Evolutionary conservation across 1,284 basidiomycete genomes (phyloP).

Genomic region (Megacollybia platyphylla): DNA sequence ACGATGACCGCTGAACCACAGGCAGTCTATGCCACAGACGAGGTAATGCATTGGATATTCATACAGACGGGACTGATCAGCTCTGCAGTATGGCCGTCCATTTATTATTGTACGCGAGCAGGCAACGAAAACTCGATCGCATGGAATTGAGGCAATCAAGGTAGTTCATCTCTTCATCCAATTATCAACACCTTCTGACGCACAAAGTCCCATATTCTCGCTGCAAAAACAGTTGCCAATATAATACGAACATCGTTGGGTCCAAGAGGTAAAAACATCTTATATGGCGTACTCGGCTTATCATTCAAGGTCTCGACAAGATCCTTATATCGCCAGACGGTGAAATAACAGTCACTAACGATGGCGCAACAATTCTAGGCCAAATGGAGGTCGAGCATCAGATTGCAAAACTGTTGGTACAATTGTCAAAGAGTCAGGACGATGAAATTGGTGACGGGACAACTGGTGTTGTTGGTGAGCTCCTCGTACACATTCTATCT

Average conservation of each 20-base stretch:
- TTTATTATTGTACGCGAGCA: slow-evolving; percentile 98
- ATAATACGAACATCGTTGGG: slow-evolving; percentile 94
- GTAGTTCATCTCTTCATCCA: slow-evolving; percentile 26
- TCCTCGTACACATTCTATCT: not conserved
- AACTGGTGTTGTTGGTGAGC: slow-evolving; percentile 93
- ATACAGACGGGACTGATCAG: not conserved
- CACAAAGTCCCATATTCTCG: slow-evolving; percentile 82
- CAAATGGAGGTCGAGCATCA: slow-evolving; percentile 99
- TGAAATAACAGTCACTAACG: slow-evolving; percentile 98
- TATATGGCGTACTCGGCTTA: not conserved
- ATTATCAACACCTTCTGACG: slow-evolving; percentile 8
- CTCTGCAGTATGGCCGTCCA: slow-evolving; percentile 76
- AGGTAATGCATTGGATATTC: slow-evolving; percentile 34
- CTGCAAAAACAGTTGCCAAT: slow-evolving; percentile 86
- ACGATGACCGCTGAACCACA: slow-evolving; percentile 24
- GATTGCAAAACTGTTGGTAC: slow-evolving; percentile 95
- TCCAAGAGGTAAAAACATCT: slow-evolving; percentile 59
- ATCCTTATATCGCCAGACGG: slow-evolving; percentile 98
- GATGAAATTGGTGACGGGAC: slow-evolving; percentile 99
- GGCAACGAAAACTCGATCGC: slow-evolving; percentile 85
- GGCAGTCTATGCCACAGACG: slow-evolving; percentile 85
- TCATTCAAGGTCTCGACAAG: slow-evolving; percentile 80
- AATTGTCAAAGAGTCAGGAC: slow-evolving; percentile 95
- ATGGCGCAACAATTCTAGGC: slow-evolving; percentile 91
- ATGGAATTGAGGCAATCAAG: slow-evolving; percentile 96